phyloP scores from a whole-genome alignment of 2,329 filamentous ascomycete genomes.

The Colletotrichum gigasporum region DNA sequence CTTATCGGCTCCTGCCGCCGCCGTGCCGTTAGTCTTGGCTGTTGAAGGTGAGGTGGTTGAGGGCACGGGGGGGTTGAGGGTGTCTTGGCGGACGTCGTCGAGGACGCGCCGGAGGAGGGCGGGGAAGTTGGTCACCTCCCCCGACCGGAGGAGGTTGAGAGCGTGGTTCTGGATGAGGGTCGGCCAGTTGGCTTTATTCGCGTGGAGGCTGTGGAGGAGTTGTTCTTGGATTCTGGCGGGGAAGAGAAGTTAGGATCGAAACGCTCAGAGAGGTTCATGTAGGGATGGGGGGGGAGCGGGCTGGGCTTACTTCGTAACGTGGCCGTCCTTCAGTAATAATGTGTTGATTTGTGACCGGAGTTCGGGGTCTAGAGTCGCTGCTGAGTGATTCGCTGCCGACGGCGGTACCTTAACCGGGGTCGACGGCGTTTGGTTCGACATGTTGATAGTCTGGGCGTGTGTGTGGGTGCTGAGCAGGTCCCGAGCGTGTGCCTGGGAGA shows the following conservation, averaged over 20 bases:
- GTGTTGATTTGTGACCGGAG: slow-evolving; percentile 71
- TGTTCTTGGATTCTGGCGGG: slow-evolving; percentile 68
- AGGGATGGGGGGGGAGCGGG: neutral
- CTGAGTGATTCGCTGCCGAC: slow-evolving; percentile 67
- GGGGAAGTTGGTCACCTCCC: slow-evolving; percentile 68
- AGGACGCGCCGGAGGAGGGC: slow-evolving; percentile 68
- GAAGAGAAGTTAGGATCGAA: neutral
- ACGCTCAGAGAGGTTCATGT: too few relatives aligned
- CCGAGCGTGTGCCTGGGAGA: neutral
- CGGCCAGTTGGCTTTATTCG: slow-evolving; percentile 70
- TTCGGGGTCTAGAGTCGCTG: slow-evolving; percentile 69
- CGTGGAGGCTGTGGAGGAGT: slow-evolving; percentile 69
- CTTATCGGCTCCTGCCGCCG: neutral
- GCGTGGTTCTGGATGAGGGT: slow-evolving; percentile 68
- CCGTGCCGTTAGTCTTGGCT: slow-evolving; percentile 39
- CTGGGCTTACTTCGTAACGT: slow-evolving; percentile 63
- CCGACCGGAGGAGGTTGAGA: slow-evolving; percentile 66
- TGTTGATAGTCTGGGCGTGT: slow-evolving; percentile 35
- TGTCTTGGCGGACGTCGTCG: slow-evolving; percentile 68
- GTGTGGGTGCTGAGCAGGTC: neutral
- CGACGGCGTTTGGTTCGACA: slow-evolving; percentile 56
- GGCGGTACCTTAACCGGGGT: slow-evolving; percentile 70
- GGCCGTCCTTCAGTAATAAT: slow-evolving; percentile 65
- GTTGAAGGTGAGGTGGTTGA: slow-evolving; percentile 36
- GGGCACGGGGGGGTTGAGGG: slow-evolving; percentile 42